Evolutionary conservation across 1,284 basidiomycete species (phyloP).

Genomic region (Ceratobasidium sp.): DNA sequence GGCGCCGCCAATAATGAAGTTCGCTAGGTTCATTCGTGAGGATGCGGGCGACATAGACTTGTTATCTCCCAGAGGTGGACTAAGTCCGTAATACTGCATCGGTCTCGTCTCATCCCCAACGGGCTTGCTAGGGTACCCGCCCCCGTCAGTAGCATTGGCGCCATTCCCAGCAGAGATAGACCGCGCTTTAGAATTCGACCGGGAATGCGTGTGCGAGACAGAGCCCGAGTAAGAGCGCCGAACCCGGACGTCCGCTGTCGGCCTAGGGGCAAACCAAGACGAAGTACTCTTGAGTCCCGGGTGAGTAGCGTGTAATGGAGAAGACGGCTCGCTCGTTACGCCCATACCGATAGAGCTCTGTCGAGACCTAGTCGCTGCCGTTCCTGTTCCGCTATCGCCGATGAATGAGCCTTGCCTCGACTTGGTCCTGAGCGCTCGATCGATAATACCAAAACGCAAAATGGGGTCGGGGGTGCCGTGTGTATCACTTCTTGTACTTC

Average conservation of each 20-base stretch:
- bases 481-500: not conserved
- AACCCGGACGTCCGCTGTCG: not conserved
- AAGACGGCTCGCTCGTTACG: constrained; percentile 27
- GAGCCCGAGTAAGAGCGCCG: constrained; percentile 32
- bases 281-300: not conserved
- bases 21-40: constrained; percentile 40
- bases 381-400: not conserved
- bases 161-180: constrained; percentile 33
- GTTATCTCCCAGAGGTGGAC: not conserved
- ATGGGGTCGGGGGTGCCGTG: not conserved
- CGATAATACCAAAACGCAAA: constrained; percentile 12
- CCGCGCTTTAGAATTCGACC: constrained; percentile 31
- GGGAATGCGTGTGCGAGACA: constrained; percentile 1
- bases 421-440: constrained; percentile 19
- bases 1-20: constrained; percentile 41
- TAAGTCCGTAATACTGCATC: not conserved
- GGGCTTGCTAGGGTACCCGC: not conserved
- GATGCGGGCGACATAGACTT: constrained; percentile 36
- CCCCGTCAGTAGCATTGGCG: not conserved
- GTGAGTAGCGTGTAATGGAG: constrained; percentile 19
- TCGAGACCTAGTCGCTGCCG: not conserved
- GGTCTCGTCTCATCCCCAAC: not conserved
- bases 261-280: not conserved
- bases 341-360: constrained; percentile 24
- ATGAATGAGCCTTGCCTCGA: constrained; percentile 16